Evolutionary conservation across 2,329 filamentous ascomycete species (phyloP).

Genomic region (Incumbomyces lentus): DNA sequence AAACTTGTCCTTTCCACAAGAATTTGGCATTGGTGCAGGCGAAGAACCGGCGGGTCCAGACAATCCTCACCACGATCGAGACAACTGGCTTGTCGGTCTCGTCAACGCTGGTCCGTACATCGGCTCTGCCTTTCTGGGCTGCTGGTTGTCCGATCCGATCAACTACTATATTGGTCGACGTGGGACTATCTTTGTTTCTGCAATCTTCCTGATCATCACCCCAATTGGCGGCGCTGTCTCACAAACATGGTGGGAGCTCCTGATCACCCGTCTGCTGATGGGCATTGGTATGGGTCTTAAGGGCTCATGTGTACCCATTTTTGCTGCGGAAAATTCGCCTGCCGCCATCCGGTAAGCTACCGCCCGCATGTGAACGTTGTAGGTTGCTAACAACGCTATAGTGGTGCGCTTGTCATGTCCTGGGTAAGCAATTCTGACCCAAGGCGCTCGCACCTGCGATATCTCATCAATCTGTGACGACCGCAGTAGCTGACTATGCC

Average conservation of each 20-base stretch:
- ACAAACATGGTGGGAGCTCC: conserved; percentile 22
- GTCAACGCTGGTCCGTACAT: conserved; percentile 44
- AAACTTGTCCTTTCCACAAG: conserved; percentile 32
- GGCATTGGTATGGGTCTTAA: conserved; percentile 26
- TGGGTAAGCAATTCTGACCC: conserved; percentile 12
- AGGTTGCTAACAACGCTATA: neutral
- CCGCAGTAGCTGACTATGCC: too few relatives aligned
- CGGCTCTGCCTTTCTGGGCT: conserved; percentile 50
- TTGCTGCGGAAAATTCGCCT: conserved; percentile 23
- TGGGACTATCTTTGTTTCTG: conserved; percentile 24
- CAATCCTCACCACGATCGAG: conserved; percentile 17
- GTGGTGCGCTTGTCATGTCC: conserved; percentile 23
- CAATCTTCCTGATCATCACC: conserved; percentile 24
- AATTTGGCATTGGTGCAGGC: conserved; percentile 24
- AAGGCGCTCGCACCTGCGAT: too few relatives aligned
- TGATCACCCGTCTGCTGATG: conserved; percentile 23
- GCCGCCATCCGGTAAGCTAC: conserved; percentile 19
- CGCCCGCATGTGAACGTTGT: too few relatives aligned
- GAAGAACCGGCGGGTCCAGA: conserved; percentile 7
- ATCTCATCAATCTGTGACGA: too few relatives aligned
- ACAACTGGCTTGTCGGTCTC: conserved; percentile 35
- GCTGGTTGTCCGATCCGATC: conserved; percentile 23
- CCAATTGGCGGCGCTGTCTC: conserved; percentile 22
- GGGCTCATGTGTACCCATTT: conserved; percentile 22
- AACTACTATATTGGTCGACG: conserved; percentile 24